Evolutionary conservation across 345 rosid species (phyloP).

Genomic region (Salix exigua): DNA sequence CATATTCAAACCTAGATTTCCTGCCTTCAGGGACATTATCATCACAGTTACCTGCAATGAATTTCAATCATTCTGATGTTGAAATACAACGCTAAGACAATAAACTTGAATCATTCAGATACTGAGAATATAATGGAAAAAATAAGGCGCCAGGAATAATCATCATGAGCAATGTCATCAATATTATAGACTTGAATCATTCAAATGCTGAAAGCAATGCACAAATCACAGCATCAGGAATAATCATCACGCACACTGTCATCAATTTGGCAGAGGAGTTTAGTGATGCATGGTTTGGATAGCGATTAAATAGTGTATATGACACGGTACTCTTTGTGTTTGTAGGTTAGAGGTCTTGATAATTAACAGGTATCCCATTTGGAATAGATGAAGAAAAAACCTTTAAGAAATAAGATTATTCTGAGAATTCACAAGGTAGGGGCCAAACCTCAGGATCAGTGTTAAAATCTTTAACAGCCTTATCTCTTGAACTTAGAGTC

Average conservation of each 20-base stretch:
- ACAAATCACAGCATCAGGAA: neutral
- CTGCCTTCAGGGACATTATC: conserved; percentile 96
- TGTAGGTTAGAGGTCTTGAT: neutral
- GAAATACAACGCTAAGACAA: neutral
- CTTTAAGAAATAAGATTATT: neutral
- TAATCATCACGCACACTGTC: neutral
- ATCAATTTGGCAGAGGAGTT: neutral
- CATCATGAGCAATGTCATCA: neutral
- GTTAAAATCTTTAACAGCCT: conserved; percentile 82
- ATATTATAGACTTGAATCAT: neutral
- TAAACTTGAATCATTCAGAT: neutral
- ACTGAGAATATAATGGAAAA: neutral
- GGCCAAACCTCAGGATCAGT: conserved; percentile 62
- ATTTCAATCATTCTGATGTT: conserved; percentile 11
- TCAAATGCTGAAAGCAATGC: neutral
- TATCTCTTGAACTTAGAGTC: conserved; percentile 71
- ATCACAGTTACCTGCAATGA: conserved; percentile 66
- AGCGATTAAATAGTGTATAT: neutral
- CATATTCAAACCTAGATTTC: conserved; percentile 96
- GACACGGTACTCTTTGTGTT: neutral
- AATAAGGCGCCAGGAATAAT: neutral
- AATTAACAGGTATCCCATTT: neutral
- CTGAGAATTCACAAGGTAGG: neutral
- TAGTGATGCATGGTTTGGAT: neutral
- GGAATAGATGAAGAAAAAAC: neutral